Conservation (phyloP, 139 green algal genomes). For the Eudorina sp. region DNA sequence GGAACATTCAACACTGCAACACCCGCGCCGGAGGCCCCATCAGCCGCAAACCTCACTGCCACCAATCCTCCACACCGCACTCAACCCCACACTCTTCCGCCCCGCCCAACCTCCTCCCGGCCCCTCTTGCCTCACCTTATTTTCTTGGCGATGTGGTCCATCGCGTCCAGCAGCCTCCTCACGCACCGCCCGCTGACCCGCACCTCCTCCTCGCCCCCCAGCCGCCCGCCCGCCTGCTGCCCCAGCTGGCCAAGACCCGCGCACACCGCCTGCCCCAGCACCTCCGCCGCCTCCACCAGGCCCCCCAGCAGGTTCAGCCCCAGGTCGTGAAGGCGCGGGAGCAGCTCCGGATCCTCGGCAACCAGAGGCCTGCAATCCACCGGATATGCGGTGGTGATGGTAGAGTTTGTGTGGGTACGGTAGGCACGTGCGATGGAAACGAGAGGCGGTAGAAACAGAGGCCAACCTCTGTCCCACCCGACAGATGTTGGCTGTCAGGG, state of each 20-base stretch:
- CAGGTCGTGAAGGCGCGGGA: conserved; percentile 11
- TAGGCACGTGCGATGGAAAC: too few species aligned
- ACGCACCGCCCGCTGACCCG: not conserved
- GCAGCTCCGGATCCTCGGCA: conserved; percentile 4
- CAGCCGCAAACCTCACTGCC: too few species aligned
- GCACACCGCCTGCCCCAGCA: not conserved
- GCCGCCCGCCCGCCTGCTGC: not conserved
- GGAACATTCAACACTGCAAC: too few species aligned
- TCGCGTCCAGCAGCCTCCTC: conserved; percentile 11
- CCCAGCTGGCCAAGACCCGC: not conserved
- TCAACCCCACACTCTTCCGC: not conserved
- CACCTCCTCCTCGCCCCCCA: conserved; percentile 13
- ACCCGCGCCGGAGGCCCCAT: too few species aligned
- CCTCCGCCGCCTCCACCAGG: conserved; percentile 18
- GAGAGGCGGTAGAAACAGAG: too few species aligned
- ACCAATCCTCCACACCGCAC: not conserved
- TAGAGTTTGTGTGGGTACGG: too few species aligned
- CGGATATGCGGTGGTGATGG: too few species aligned
- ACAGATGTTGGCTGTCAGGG: too few species aligned
- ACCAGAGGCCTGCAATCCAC: not conserved
- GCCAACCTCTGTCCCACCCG: too few species aligned
- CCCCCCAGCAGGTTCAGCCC: not conserved
- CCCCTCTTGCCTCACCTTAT: conserved; percentile 2
- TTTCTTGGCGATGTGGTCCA: conserved; percentile 8
- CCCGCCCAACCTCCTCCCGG: not conserved